Conservation (phyloP, 345 rosid genomes). For the Hirschfeldia incana region DNA sequence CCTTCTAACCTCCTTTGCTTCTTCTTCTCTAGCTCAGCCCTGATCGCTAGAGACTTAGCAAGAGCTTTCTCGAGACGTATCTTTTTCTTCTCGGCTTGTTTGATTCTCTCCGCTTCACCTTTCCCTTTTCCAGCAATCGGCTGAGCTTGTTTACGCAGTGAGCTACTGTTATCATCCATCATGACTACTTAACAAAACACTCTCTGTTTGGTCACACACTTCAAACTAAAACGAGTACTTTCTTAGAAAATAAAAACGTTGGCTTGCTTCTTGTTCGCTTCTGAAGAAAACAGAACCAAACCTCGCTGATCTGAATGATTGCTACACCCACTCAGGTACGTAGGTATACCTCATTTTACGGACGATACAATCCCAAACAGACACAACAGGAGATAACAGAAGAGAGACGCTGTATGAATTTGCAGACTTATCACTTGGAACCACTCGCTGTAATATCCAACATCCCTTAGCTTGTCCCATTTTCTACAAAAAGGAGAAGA, state of each 20-base stretch:
- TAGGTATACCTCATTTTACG: constrained; percentile 95
- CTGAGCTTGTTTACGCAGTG: constrained; percentile 56
- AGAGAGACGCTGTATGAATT: constrained; percentile 66
- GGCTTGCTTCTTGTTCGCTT: not conserved
- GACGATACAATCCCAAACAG: constrained; percentile 95
- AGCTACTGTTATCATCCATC: not conserved
- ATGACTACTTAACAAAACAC: not conserved
- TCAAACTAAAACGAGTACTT: constrained; percentile 39
- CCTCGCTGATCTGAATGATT: not conserved
- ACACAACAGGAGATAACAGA: constrained; percentile 84
- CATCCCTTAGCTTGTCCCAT: constrained; percentile 83
- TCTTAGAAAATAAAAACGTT: not conserved
- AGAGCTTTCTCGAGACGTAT: constrained; percentile 83
- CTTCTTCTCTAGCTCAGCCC: constrained; percentile 78
- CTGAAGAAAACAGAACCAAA: not conserved
- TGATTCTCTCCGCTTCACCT: constrained; percentile 78
- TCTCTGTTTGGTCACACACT: constrained; percentile 29
- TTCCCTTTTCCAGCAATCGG: constrained; percentile 67
- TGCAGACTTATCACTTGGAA: constrained; percentile 52
- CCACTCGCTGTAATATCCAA: constrained; percentile 59
- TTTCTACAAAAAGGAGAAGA: constrained; percentile 27
- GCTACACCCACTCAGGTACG: constrained; percentile 97
- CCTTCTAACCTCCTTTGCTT: constrained; percentile 83
- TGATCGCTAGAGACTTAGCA: constrained; percentile 78
- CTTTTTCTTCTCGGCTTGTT: constrained; percentile 89